Evolutionary conservation across 257 asterid genomes (phyloP), one percentile per base, ranked within the genome.

Genomic region (Salvia splendens): DNA sequence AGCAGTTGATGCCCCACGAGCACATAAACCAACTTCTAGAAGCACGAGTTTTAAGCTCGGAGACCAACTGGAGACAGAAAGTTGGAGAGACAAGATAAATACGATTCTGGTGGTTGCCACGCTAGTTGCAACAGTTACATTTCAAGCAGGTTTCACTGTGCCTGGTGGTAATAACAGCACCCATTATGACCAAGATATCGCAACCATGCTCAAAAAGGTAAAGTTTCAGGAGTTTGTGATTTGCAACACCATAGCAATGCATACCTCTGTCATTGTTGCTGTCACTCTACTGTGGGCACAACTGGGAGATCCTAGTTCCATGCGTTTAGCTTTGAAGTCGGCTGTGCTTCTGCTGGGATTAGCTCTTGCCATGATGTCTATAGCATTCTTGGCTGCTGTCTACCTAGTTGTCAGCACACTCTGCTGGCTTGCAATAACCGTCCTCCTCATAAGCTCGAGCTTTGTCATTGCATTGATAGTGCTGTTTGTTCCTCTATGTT

Each of bases 211-310:
- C 20, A 42, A 69, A 28, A 67, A 73, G 60, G 73, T 59, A 15
- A 73, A 73, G 62, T 84, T 84, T 54, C 87, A 82, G 49, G 81
- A 33, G 64, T 82, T 79, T 49, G 68, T 84, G 2, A 75, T 84
- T 35, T 79, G 81, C 55, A 74, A 84, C 77, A 57, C 87, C 38
- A 38, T 84, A 54, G 85, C 89, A 15, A 75, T 84, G 82, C 71
- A 81, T 45, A 73, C 72, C 77, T 81, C 89, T 47, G 51, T 77
- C 56, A 62, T 71, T 3, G 87, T 79, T 51, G 83, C 73, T 38
- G 80, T 79, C 55, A 73, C 63, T 8, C 85, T 84, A 68, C 45
- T 81, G 30, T 81, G 87, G 89, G 87, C 87, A 41, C 89, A 84
- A 60, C 6, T 79, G 56, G 85, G 85, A 12, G 85, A 80, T 66